phyloP scores from a whole-genome alignment of 495 filamentous ascomycete species.

The Annulohypoxylon maeteangense region DNA sequence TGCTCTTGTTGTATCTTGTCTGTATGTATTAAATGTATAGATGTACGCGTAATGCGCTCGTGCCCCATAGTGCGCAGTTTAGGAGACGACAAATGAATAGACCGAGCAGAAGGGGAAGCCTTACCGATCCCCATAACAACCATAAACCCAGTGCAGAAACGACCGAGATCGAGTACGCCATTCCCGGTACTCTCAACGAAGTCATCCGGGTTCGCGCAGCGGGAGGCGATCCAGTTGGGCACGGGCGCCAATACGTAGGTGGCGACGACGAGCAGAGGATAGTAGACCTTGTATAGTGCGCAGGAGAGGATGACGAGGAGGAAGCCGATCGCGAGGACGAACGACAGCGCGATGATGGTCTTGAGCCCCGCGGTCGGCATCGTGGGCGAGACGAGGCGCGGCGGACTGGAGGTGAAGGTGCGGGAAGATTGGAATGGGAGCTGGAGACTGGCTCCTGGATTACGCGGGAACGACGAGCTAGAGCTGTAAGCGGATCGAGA shows the following conservation, averaged over 20 bases:
- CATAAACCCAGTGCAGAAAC: constrained; percentile 94
- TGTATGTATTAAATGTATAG: neutral
- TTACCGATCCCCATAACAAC: constrained; percentile 98
- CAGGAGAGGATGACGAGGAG: constrained; percentile 98
- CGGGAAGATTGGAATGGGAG: neutral
- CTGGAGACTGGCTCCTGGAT: neutral
- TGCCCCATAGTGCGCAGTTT: neutral
- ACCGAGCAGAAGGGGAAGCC: constrained; percentile 46
- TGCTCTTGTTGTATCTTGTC: neutral
- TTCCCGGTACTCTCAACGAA: constrained; percentile 88
- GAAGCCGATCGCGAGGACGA: constrained; percentile 98
- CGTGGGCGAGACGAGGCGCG: constrained; percentile 46
- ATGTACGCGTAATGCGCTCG: constrained; percentile 18
- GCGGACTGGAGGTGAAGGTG: neutral
- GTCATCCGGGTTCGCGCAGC: constrained; percentile 93
- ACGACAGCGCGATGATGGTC: constrained; percentile 98
- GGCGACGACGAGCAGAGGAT: constrained; percentile 91
- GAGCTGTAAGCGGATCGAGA: neutral
- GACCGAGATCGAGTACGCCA: constrained; percentile 87
- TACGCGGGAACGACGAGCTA: neutral
- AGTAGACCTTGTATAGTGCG: constrained; percentile 92
- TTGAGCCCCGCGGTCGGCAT: constrained; percentile 91
- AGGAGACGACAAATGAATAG: neutral
- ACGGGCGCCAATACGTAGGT: constrained; percentile 94
- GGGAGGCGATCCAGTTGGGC: constrained; percentile 93